A percentile compares a stretch with the other conserved stretches of the same genome.
phyloP scores from a whole-genome alignment of 805 yeast species.

The Candida nemodendra region DNA sequence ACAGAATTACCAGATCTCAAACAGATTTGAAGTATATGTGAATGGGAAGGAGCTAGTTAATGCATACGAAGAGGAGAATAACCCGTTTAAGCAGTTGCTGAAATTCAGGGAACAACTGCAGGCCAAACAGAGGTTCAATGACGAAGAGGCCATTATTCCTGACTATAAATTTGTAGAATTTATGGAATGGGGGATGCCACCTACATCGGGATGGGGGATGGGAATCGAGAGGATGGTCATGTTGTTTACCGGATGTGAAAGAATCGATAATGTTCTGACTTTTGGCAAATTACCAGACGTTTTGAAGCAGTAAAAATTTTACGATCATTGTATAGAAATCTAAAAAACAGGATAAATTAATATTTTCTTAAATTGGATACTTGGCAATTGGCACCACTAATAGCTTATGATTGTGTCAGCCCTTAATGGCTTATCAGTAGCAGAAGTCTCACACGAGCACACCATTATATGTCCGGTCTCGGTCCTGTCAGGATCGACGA shows the following conservation, averaged over 20 bases:
- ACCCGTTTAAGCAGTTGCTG: slow-evolving; percentile 65
- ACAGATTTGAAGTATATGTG: slow-evolving; percentile 83
- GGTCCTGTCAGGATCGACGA: too few relatives aligned
- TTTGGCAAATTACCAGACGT: slow-evolving; percentile 79
- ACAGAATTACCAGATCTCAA: slow-evolving; percentile 44
- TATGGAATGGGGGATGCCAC: slow-evolving; percentile 94
- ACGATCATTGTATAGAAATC: too few relatives aligned
- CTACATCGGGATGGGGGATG: slow-evolving; percentile 98
- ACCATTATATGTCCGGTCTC: too few relatives aligned
- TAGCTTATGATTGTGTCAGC: too few relatives aligned
- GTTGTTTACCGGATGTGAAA: slow-evolving; percentile 60
- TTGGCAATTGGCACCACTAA: too few relatives aligned
- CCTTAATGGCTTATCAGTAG: too few relatives aligned
- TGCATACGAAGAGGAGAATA: slow-evolving; percentile 96
- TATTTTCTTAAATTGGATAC: too few relatives aligned
- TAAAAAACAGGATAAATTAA: too few relatives aligned
- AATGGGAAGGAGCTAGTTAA: slow-evolving; percentile 79
- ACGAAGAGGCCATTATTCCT: slow-evolving; percentile 63
- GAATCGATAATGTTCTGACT: slow-evolving; percentile 74
- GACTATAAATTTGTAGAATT: slow-evolving; percentile 70
- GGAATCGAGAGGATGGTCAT: slow-evolving; percentile 88
- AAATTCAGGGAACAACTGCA: slow-evolving; percentile 64
- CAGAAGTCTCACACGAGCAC: too few relatives aligned
- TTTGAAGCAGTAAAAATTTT: slow-evolving; percentile 48
- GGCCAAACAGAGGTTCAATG: slow-evolving; percentile 47